Conservation (phyloP, 2,329 filamentous ascomycete genomes). For the Colletotrichum endophyticum region DNA sequence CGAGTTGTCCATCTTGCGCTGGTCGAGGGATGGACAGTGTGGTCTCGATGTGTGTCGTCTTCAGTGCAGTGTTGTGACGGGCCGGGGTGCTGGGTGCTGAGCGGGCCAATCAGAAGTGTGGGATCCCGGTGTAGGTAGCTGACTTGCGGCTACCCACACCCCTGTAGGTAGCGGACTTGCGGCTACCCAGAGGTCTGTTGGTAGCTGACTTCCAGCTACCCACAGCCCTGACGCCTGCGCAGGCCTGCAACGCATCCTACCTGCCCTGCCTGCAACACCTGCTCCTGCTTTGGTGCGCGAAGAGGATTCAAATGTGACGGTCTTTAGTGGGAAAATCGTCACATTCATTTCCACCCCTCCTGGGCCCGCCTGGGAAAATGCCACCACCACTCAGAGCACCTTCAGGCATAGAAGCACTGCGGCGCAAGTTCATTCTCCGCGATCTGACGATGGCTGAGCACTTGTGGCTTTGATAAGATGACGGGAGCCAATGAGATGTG, state of each 20-base stretch:
- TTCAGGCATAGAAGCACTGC: background rate
- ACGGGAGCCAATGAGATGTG: too few relatives aligned
- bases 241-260: background rate
- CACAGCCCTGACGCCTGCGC: background rate
- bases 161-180: background rate
- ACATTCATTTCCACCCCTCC: background rate
- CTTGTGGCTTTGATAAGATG: too few relatives aligned
- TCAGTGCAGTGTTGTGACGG: background rate
- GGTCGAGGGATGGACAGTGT: background rate
- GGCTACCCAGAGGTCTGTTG: background rate
- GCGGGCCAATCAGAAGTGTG: background rate
- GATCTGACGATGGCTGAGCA: background rate
- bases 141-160: background rate
- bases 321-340: background rate
- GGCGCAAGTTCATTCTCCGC: background rate
- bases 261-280: background rate
- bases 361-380: background rate
- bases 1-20: background rate
- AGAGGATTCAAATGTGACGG: too few relatives aligned
- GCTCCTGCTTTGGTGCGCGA: background rate
- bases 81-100: background rate
- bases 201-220: background rate
- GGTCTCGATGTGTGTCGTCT: background rate
- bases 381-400: background rate
- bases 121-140: background rate